Conservation (phyloP, 176 grass and related monocot genomes). For the Juncus inflexus region DNA sequence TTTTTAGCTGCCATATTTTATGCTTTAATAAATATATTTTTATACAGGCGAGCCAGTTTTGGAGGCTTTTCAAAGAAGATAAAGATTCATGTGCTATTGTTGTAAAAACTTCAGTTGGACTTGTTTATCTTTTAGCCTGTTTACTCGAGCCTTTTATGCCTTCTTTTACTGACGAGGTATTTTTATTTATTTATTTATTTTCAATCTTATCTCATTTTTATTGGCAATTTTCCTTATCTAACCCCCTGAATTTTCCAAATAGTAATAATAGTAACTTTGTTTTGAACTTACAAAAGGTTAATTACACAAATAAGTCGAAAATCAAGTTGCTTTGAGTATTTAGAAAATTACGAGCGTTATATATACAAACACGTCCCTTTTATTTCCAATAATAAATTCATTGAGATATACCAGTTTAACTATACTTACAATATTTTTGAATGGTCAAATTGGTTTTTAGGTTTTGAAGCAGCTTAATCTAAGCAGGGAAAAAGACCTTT, state of each 20-base stretch:
- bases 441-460: slow-evolving; percentile 18
- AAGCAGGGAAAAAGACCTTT: slow-evolving; percentile 42
- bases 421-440: too few species aligned
- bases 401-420: too few species aligned
- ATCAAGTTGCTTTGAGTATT: too few species aligned
- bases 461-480: slow-evolving; percentile 75
- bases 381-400: too few species aligned
- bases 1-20: slow-evolving; percentile 12
- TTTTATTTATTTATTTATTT: slow-evolving; percentile 8
- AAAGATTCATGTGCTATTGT: slow-evolving; percentile 60
- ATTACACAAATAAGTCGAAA: too few species aligned
- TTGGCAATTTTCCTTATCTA: background rate
- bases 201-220: slow-evolving; percentile 9
- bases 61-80: slow-evolving; percentile 82
- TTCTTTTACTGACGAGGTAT: slow-evolving; percentile 62
- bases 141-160: slow-evolving; percentile 86
- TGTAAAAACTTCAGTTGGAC: slow-evolving; percentile 86
- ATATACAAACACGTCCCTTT: too few species aligned
- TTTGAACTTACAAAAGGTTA: too few species aligned
- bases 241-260: too few species aligned
- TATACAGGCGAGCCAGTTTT: slow-evolving; percentile 64
- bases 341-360: too few species aligned
- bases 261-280: too few species aligned
- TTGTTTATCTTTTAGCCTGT: slow-evolving; percentile 89
- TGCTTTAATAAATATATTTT: slow-evolving; percentile 18